Base-by-base conservation (phyloP, 2,329 filamentous ascomycete genomes). In the Fusarium dlaminii region DNA sequence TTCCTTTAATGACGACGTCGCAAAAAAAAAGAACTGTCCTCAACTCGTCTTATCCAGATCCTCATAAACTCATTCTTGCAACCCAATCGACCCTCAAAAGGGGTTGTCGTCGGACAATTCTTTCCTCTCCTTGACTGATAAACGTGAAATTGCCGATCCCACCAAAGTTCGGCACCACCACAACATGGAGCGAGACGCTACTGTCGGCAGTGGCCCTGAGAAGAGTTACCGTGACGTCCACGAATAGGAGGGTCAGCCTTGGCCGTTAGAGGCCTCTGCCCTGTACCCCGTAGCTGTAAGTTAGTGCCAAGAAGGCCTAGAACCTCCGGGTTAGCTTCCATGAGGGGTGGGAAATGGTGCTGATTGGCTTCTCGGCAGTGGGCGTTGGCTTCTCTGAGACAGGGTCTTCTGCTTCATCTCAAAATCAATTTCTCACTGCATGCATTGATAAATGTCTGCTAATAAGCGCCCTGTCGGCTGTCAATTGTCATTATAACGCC, bases 241-340 rank as follows among this genome's bases (percentile, higher is more conserved):
- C 66, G 65, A 69, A 69, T 69, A 55, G 58, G 66, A 69, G 32
- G 29, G 56, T 8, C 34, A 64, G 55, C 37, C 61, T 27, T 32
- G 43, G 61, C 54, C 29, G 54, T 61, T 63, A 40, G 42, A 24
- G 42, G 34, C 48, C 48, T 56, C 6, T 60, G 27, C 34, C 45
- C 45, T 43, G 34, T 60, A 32, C 34, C 57, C 45, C 34, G 51
- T 56, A 36, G 37, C 29, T 42, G 42, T 49, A 39, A 13, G 45
- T 70, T 70, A 36, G 39, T 54, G 70, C 70, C 66, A 73, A 73
- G 70, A 74, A 55, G 66, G 70, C 61, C 72, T 72, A 74, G 72
- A 75, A 69, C 59, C 17, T 40, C 46, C 34, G 27, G 37, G 71
- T 48, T 40, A 30, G 60, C 48, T 74, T 70, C 70, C 42, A 63